A percentile compares a stretch with the other conserved stretches of the same genome.
Evolutionary conservation across 495 filamentous ascomycete species (phyloP).

Genomic region (Aspergillus biplanus): DNA sequence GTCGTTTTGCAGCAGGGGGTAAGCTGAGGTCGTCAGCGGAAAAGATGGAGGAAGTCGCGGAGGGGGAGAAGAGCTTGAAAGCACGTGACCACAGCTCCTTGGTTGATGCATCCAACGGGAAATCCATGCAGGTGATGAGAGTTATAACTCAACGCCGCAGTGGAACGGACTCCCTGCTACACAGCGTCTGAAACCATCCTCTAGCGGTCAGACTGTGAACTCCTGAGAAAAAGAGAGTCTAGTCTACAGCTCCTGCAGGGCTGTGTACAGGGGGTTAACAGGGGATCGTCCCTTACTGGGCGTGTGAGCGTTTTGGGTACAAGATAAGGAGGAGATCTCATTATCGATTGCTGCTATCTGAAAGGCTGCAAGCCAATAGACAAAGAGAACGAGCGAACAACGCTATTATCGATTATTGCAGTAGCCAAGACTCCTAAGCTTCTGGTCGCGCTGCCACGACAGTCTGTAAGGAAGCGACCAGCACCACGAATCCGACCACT

Average conservation of each 20-base stretch:
- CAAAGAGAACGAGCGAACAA: not conserved
- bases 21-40: not conserved
- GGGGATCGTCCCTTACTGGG: conserved; percentile 1
- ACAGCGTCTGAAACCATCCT: not conserved
- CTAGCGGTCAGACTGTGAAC: not conserved
- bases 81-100: not conserved
- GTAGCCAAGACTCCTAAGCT: conserved; percentile 3
- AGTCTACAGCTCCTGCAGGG: not conserved
- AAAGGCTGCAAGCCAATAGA: not conserved
- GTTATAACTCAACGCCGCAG: too few species aligned
- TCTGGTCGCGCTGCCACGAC: conserved; percentile 1
- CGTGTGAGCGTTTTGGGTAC: not conserved
- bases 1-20: not conserved
- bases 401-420: not conserved
- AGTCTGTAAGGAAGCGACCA: conserved; percentile 3
- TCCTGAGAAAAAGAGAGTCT: too few species aligned
- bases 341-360: not conserved
- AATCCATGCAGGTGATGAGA: too few species aligned
- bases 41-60: not conserved
- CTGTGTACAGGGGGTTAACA: not conserved
- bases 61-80: not conserved
- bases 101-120: too few species aligned
- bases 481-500: not conserved
- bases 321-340: not conserved
- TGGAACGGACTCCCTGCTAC: too few species aligned